Evolutionary conservation across 306 rosid species (phyloP), one percentile per base, ranked within the genome.

Genomic region (Lathyrus sativus): DNA sequence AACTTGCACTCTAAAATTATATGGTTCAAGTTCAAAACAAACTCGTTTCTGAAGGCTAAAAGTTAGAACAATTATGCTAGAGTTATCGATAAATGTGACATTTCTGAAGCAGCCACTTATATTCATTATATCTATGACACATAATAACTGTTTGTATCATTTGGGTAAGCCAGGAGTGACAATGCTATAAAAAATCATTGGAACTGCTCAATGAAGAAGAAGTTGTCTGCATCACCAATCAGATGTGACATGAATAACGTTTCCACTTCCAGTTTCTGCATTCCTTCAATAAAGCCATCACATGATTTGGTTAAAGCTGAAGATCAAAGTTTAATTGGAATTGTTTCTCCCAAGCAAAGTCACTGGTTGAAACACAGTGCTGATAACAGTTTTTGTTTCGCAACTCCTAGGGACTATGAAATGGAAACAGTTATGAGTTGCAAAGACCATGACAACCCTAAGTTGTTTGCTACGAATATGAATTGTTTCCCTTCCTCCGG

Each of bases 131-230:
- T 61, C 59, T 37, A 46, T 55, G 61, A 19, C 5, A 31, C 31
- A 11, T 22, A 9, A 74, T 65, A 70, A 46, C 11, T 48, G 11
- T 43, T 31, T 48, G 37, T 55, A 19, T 72, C 61, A 58, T 64
- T 68, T 60, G 67, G 17, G 70, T 18, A 51, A 71, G 11, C 44
- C 82, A 88, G 91, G 85, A 74, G 84, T 69, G 79, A 84, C 70
- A 86, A 88, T 76, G 89, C 88, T 42, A 77, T 88, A 37, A 88
- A 86, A 79, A 88, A 86, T 70, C 80, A 80, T 59, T 88, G 91
- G 95, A 82, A 88, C 46, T 53, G 79, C 75, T 74, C 82, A n/a
- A 59, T 80, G 80, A 88, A 82, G 82, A 84, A 68, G 82, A 88
- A 75, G 64, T 5, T 41, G 41, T 81, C 62, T 28, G 58, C 68